Percentiles rank a stretch among this genome's conserved stretches.
Evolutionary conservation across 2,329 filamentous ascomycete genomes (phyloP).

Genomic region (Fusarium sp.): DNA sequence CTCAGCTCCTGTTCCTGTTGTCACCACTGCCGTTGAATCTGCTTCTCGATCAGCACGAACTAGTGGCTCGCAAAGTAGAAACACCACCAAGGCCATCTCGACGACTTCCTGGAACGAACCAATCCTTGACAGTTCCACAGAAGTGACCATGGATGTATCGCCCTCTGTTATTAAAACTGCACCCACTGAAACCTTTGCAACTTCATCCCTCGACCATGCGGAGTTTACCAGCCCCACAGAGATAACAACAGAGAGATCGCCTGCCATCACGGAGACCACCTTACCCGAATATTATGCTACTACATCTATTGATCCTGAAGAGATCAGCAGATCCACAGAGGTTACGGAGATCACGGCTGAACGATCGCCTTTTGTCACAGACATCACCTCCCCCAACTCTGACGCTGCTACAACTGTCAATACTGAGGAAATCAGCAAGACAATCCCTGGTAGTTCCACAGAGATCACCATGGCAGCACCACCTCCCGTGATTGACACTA

Average conservation of each 20-base stretch:
- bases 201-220: not conserved
- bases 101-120: not conserved
- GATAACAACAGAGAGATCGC: not conserved
- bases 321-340: not conserved
- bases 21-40: not conserved
- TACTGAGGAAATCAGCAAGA: not conserved
- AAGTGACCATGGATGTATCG: not conserved
- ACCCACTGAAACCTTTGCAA: not conserved
- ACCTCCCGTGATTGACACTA: not conserved
- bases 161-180: rapidly evolving
- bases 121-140: not conserved
- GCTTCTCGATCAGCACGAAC: not conserved
- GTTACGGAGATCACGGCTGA: not conserved
- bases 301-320: not conserved
- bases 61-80: not conserved
- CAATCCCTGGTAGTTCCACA: not conserved
- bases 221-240: not conserved
- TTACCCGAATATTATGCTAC: not conserved
- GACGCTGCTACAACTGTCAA: rapidly evolving
- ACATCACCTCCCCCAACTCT: not conserved
- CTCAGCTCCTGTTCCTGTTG: not conserved
- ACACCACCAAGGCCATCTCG: not conserved
- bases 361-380: not conserved
- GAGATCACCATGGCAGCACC: not conserved
- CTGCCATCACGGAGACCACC: not conserved